Percentiles rank a stretch among this genome's conserved stretches.
These are phyloP conservation scores for Nicotiana tabacum DNA, from an alignment of 257 asterid species.

Conservation along the genomic window DNA sequence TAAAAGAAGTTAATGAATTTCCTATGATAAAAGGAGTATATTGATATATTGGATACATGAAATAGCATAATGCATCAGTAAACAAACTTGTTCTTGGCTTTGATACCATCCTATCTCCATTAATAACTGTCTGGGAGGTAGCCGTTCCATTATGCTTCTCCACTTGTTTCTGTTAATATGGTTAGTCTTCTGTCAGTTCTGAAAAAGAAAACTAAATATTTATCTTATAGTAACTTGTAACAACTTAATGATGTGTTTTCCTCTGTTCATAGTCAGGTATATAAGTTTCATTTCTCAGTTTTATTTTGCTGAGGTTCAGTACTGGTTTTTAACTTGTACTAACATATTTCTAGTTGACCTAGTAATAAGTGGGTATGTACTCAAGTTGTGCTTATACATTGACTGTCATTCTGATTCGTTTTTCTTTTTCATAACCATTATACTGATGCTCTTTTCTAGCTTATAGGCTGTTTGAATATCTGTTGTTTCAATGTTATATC, in stretches of 20 bases:
- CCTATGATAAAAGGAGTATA: background rate
- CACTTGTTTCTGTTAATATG: background rate
- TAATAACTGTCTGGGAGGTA: background rate
- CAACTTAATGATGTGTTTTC: background rate
- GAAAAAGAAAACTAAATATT: background rate
- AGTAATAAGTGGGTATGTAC: background rate
- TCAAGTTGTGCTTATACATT: background rate
- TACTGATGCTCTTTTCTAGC: background rate
- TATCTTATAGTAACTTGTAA: background rate
- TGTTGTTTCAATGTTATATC: conserved; percentile 13
- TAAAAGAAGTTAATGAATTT: background rate
- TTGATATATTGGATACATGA: background rate
- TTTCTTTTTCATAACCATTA: background rate
- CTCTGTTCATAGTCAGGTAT: background rate
- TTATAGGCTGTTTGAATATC: conserved; percentile 12
- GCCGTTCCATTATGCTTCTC: background rate
- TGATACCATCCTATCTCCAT: background rate
- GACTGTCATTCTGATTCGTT: background rate
- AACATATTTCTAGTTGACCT: background rate
- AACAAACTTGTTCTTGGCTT: background rate
- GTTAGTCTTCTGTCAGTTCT: background rate
- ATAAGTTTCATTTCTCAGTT: conserved; percentile 5
- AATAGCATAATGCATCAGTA: background rate
- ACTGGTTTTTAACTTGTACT: background rate
- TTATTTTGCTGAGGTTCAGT: background rate